Conservation (phyloP, 164 flowering plant species). For the Brasenia schreberi region DNA sequence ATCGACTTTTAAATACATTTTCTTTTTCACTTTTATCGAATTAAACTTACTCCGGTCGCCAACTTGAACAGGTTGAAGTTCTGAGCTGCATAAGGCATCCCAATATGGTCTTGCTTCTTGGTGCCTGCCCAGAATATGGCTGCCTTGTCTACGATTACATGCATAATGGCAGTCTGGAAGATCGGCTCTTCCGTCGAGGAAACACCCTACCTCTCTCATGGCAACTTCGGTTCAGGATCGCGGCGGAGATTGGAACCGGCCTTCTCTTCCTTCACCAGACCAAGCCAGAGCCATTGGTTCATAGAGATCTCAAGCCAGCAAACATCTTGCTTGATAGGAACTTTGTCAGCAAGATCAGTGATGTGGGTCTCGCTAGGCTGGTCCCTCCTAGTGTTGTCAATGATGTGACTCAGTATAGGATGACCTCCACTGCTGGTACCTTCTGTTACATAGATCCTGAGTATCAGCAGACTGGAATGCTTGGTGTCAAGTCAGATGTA, state of each 20-base stretch:
- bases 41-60: neutral
- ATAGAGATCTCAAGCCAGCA: slow-evolving; percentile 60
- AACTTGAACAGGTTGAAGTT: slow-evolving; percentile 44
- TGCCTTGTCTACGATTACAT: slow-evolving; percentile 69
- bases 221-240: slow-evolving; percentile 49
- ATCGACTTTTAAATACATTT: too few species aligned
- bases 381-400: slow-evolving; percentile 48
- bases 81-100: slow-evolving; percentile 70
- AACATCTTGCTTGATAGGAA: slow-evolving; percentile 60
- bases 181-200: slow-evolving; percentile 44
- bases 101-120: slow-evolving; percentile 79
- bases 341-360: slow-evolving; percentile 61
- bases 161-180: slow-evolving; percentile 69
- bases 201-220: slow-evolving; percentile 39
- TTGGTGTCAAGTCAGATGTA: slow-evolving; percentile 53
- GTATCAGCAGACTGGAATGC: slow-evolving; percentile 74
- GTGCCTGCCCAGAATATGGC: slow-evolving; percentile 70
- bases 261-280: slow-evolving; percentile 70
- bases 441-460: slow-evolving; percentile 79
- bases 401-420: slow-evolving; percentile 51
- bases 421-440: slow-evolving; percentile 72
- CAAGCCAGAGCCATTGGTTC: slow-evolving; percentile 66
- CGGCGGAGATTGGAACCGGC: slow-evolving; percentile 57
- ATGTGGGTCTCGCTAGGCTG: slow-evolving; percentile 62
- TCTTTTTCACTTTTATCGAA: neutral